phyloP scores from a whole-genome alignment of 306 rosid species.

The Trifolium dubium region DNA sequence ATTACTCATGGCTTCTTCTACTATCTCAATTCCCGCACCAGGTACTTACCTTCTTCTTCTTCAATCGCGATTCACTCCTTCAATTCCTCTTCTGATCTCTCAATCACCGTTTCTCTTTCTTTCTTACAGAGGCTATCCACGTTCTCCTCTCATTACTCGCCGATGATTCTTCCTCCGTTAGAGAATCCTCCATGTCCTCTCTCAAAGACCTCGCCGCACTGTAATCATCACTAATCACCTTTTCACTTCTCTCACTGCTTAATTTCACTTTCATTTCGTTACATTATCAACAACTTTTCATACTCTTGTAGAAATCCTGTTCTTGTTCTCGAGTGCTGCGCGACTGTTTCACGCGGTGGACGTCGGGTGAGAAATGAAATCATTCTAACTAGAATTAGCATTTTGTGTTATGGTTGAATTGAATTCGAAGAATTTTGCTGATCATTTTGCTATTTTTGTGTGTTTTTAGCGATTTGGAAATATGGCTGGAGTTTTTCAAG shows the following conservation, averaged over 20 bases:
- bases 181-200: slow-evolving; percentile 81
- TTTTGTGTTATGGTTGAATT: neutral
- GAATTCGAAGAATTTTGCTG: neutral
- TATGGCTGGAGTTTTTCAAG: slow-evolving; percentile 94
- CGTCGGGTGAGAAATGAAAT: slow-evolving; percentile 70
- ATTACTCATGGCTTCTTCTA: slow-evolving; percentile 70
- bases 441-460: neutral
- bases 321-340: slow-evolving; percentile 86
- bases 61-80: neutral
- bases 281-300: neutral
- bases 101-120: neutral
- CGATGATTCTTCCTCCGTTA: slow-evolving; percentile 78
- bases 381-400: neutral
- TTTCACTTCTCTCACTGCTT: neutral
- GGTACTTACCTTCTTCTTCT: slow-evolving; percentile 50
- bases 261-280: slow-evolving; percentile 23
- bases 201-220: slow-evolving; percentile 77
- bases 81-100: slow-evolving; percentile 39
- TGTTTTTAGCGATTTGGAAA: slow-evolving; percentile 81
- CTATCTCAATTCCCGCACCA: slow-evolving; percentile 70
- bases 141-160: slow-evolving; percentile 80
- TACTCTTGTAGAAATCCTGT: slow-evolving; percentile 63
- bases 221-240: slow-evolving; percentile 44
- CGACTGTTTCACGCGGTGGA: slow-evolving; percentile 84
- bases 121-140: slow-evolving; percentile 78